phyloP scores from a whole-genome alignment of 768 basidiomycete genomes.

The Podaxis pistillaris region DNA sequence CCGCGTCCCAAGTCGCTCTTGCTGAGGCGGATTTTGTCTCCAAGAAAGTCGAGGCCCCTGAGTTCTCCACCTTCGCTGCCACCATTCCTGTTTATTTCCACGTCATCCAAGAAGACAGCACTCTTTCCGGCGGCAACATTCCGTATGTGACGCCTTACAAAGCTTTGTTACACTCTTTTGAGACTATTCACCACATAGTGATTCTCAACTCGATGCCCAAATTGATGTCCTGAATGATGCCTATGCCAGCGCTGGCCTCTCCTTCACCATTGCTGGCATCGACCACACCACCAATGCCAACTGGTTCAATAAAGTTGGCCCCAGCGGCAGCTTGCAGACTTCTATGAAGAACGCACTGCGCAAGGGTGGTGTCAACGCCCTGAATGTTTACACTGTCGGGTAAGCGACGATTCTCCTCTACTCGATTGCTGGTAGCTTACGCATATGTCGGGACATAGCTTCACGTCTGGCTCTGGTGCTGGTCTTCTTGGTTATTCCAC shows the following conservation, averaged over 20 bases:
- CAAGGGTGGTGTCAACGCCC: slow-evolving; percentile 34
- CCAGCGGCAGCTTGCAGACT: slow-evolving; percentile 34
- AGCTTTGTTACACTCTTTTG: not conserved
- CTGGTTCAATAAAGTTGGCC: slow-evolving; percentile 48
- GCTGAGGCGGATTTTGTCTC: slow-evolving; percentile 41
- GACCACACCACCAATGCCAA: slow-evolving; percentile 42
- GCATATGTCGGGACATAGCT: slow-evolving; percentile 23
- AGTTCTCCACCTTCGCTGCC: slow-evolving; percentile 1
- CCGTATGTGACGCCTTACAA: slow-evolving; percentile 27
- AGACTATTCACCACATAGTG: slow-evolving; percentile 21
- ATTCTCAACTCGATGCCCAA: slow-evolving; percentile 34
- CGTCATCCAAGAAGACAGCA: slow-evolving; percentile 29
- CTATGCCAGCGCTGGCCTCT: slow-evolving; percentile 36
- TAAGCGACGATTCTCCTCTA: slow-evolving; percentile 20
- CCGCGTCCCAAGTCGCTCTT: slow-evolving; percentile 30
- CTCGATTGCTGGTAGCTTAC: not conserved
- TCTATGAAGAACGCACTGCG: slow-evolving; percentile 48
- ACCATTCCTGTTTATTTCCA: slow-evolving; percentile 29
- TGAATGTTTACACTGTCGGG: slow-evolving; percentile 55
- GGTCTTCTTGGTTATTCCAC: slow-evolving; percentile 55
- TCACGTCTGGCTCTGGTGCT: slow-evolving; percentile 33
- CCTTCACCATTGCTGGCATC: slow-evolving; percentile 35
- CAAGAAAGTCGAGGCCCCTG: slow-evolving; percentile 29
- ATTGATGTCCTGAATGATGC: slow-evolving; percentile 41
- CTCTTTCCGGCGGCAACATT: slow-evolving; percentile 36